Conservation (phyloP, 352 stramenopile genomes). For the Pythium rhizo-oryzae region DNA sequence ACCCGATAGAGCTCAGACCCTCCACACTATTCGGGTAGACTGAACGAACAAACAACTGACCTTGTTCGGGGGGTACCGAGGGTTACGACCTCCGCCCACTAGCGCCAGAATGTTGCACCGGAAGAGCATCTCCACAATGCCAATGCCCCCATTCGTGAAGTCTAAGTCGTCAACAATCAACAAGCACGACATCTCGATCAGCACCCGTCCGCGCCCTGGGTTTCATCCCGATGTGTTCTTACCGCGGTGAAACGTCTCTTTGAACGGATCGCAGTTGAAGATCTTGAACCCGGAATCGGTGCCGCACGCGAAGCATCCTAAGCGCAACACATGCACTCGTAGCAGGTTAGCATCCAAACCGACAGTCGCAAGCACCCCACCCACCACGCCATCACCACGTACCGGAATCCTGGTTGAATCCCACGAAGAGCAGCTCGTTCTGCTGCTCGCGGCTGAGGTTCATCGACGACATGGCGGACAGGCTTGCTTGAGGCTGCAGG, state of each 20-base stretch:
- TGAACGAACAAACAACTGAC: constrained; percentile 28
- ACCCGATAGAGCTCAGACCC: neutral
- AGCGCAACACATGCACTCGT: neutral
- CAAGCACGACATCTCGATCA: neutral
- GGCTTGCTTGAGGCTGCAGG: neutral
- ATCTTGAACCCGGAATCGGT: constrained; percentile 98
- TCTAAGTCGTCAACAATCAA: constrained; percentile 42
- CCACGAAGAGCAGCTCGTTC: constrained; percentile 94
- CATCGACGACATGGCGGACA: constrained; percentile 46
- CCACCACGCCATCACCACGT: constrained; percentile 6
- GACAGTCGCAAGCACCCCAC: neutral
- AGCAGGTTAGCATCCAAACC: neutral
- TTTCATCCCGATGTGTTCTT: neutral
- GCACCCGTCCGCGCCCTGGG: neutral
- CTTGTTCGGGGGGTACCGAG: constrained; percentile 97
- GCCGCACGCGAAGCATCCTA: constrained; percentile 94
- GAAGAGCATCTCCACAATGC: constrained; percentile 99
- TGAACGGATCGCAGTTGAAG: constrained; percentile 98
- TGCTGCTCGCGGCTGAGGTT: constrained; percentile 88
- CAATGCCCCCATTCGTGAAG: constrained; percentile 95
- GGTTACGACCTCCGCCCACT: constrained; percentile 92
- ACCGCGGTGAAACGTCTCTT: constrained; percentile 96
- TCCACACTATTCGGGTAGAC: neutral
- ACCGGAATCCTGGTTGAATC: constrained; percentile 96
- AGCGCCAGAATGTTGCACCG: constrained; percentile 98